Conservation (phyloP, 257 asterid genomes). For the Eustoma russellianum region DNA sequence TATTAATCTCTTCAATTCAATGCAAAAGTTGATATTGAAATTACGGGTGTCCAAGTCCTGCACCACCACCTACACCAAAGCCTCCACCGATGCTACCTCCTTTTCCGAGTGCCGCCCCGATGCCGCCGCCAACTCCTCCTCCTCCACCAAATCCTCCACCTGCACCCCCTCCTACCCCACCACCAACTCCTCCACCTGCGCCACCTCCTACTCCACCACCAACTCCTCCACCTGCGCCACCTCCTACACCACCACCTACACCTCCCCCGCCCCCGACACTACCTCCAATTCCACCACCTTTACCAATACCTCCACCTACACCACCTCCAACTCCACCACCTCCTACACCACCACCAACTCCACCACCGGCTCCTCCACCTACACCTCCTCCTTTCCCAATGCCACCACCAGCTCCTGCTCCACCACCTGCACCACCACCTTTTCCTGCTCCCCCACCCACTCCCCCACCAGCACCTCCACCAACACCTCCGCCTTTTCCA, state of each 20-base stretch:
- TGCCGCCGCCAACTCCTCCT: not conserved
- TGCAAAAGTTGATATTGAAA: too few species aligned
- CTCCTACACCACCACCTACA: not conserved
- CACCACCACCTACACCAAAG: too few species aligned
- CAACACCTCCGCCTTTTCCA: not conserved
- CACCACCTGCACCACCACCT: slow-evolving; percentile 6
- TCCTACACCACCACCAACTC: not conserved
- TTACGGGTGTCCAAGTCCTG: too few species aligned
- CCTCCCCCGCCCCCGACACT: not conserved
- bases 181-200: not conserved
- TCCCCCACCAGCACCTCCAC: not conserved
- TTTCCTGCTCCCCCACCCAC: not conserved
- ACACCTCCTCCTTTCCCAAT: not conserved
- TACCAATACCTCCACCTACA: not conserved
- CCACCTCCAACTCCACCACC: not conserved
- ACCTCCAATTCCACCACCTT: not conserved
- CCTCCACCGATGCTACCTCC: too few species aligned
- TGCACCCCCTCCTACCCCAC: not conserved
- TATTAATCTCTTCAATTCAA: too few species aligned
- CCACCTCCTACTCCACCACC: not conserved
- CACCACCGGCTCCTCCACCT: not conserved
- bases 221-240: not conserved
- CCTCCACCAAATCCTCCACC: not conserved
- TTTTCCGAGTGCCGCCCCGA: too few species aligned
- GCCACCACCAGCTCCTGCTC: not conserved